These are phyloP conservation scores for Leptodontidium sp. DNA, from an alignment of 2,329 filamentous ascomycete genomes.

Conservation along the genomic window DNA sequence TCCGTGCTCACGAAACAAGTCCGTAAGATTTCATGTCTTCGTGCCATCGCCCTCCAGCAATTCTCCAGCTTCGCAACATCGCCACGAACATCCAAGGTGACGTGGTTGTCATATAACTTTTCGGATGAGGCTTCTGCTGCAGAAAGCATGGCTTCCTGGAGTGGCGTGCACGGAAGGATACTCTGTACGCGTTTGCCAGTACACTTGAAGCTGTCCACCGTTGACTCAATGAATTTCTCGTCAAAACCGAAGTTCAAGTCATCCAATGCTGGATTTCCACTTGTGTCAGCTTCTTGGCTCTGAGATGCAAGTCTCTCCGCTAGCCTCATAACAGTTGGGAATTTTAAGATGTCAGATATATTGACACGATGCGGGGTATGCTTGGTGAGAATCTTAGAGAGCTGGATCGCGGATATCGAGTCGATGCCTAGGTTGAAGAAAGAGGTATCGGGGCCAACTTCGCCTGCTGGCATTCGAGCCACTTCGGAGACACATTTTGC, in stretches of 20 bases:
- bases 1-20: constrained; percentile 78
- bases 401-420: constrained; percentile 79
- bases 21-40: constrained; percentile 78
- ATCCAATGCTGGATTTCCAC: neutral
- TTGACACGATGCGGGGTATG: constrained; percentile 59
- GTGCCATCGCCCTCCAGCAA: constrained; percentile 69
- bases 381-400: constrained; percentile 65
- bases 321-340: constrained; percentile 71
- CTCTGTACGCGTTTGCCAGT: constrained; percentile 52
- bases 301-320: constrained; percentile 48
- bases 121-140: constrained; percentile 54
- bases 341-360: constrained; percentile 74
- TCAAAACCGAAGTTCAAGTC: constrained; percentile 40
- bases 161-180: constrained; percentile 82
- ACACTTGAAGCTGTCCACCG: constrained; percentile 32
- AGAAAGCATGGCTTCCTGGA: constrained; percentile 89
- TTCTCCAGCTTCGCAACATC: constrained; percentile 58
- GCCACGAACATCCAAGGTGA: constrained; percentile 67
- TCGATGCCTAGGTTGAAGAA: constrained; percentile 84
- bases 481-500: constrained; percentile 61
- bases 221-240: constrained; percentile 34
- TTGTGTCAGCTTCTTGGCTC: neutral
- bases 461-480: constrained; percentile 53
- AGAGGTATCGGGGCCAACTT: constrained; percentile 71
- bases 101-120: constrained; percentile 75